Conservation (phyloP, 225 moss, liverwort and hornwort genomes). For the Straminergon stramineum region DNA sequence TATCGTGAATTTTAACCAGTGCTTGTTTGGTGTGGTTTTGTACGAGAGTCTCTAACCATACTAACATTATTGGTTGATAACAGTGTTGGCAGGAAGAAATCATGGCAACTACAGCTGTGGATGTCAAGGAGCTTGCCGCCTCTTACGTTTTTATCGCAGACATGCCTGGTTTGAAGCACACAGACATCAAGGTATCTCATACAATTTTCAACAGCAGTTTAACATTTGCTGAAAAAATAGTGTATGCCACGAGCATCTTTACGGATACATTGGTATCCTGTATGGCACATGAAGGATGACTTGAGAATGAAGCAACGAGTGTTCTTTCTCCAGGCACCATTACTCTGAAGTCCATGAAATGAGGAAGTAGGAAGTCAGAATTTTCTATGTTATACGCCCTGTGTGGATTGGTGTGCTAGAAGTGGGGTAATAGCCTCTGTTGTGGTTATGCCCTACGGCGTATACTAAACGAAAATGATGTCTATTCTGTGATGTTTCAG, state of each 20-base stretch:
- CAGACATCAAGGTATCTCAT: constrained; percentile 60
- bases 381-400: too few species aligned
- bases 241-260: background rate
- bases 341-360: background rate
- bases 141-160: constrained; percentile 63
- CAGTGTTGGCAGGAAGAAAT: constrained; percentile 11
- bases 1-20: background rate
- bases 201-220: background rate
- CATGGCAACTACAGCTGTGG: constrained; percentile 71
- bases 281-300: background rate
- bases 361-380: background rate
- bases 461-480: background rate
- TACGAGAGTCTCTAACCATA: background rate
- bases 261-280: background rate
- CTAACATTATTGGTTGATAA: background rate
- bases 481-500: background rate
- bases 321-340: background rate
- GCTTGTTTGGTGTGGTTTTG: background rate
- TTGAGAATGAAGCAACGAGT: background rate
- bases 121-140: constrained; percentile 66
- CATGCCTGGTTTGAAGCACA: constrained; percentile 64
- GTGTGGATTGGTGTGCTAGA: background rate
- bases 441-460: background rate
- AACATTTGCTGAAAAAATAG: background rate
- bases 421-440: background rate